A percentile compares a stretch with the other conserved stretches of the same genome.
Conservation (phyloP, 2,329 filamentous ascomycete genomes). For the Trichophyton equinum region DNA sequence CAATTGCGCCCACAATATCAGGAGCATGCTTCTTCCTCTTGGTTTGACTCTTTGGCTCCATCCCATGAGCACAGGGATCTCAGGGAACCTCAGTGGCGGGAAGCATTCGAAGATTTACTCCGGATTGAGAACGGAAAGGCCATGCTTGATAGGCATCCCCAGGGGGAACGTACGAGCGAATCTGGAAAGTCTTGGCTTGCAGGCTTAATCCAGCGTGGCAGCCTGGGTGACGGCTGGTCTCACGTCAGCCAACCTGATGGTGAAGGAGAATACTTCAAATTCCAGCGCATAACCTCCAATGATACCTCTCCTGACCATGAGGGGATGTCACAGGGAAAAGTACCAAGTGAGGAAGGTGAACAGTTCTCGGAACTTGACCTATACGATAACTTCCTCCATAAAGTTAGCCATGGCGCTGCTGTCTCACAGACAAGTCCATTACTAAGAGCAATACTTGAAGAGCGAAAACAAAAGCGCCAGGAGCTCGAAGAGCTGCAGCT, state of each 20-base stretch:
- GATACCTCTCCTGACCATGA: neutral
- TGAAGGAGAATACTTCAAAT: constrained; percentile 10
- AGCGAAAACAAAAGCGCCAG: constrained; percentile 18
- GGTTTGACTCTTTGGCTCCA: constrained; percentile 23
- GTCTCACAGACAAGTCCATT: constrained; percentile 25
- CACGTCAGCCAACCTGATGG: constrained; percentile 17
- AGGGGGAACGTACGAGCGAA: constrained; percentile 20
- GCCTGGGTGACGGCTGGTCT: constrained; percentile 30
- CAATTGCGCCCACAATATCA: constrained; percentile 17
- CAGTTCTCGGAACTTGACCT: constrained; percentile 40
- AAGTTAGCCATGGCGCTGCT: constrained; percentile 25
- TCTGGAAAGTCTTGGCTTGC: constrained; percentile 30
- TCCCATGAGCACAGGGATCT: constrained; percentile 24
- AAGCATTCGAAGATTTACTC: constrained; percentile 49
- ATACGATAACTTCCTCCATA: constrained; percentile 39
- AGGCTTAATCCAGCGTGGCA: constrained; percentile 30
- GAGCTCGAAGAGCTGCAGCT: constrained; percentile 14
- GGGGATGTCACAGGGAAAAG: constrained; percentile 14
- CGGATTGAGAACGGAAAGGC: constrained; percentile 35
- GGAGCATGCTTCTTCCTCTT: constrained; percentile 22
- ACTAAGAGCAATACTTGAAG: constrained; percentile 25
- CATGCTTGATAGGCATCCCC: constrained; percentile 24
- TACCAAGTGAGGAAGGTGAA: constrained; percentile 22
- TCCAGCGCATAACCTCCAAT: constrained; percentile 4
- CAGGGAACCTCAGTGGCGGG: constrained; percentile 37